Evolutionary conservation across 1,284 basidiomycete species (phyloP).

Genomic region (Apiotrichum montevideense): DNA sequence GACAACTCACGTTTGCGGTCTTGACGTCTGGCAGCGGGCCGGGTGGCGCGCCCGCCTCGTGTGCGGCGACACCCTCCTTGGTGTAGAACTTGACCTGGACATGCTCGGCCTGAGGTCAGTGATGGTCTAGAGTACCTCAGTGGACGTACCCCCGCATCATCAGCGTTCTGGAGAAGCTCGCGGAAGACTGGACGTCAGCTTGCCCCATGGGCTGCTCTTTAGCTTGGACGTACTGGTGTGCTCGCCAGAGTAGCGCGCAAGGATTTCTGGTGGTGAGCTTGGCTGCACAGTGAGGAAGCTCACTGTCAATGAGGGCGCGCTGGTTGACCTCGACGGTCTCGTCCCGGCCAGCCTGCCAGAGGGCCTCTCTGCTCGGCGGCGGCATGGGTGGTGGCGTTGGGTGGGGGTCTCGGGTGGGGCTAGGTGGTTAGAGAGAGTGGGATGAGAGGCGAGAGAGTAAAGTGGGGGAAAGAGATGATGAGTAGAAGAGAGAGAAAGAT

Average conservation of each 20-base stretch:
- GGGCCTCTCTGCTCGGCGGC: constrained; percentile 27
- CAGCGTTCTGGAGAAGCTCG: constrained; percentile 89
- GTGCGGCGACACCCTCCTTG: constrained; percentile 52
- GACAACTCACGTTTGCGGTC: constrained; percentile 50
- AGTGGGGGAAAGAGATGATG: not conserved
- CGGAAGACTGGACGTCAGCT: constrained; percentile 61
- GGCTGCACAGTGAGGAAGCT: not conserved
- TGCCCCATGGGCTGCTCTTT: constrained; percentile 1
- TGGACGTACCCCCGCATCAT: constrained; percentile 64
- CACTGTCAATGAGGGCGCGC: constrained; percentile 81
- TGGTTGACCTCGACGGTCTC: constrained; percentile 80
- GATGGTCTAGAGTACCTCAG: constrained; percentile 1
- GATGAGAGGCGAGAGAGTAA: not conserved
- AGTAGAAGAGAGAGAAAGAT: not conserved
- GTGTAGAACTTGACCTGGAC: constrained; percentile 81
- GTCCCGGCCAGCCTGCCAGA: constrained; percentile 42
- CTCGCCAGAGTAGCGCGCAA: constrained; percentile 90
- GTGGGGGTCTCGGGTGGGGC: too few species aligned
- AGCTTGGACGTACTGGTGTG: constrained; percentile 58
- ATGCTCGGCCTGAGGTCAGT: constrained; percentile 53
- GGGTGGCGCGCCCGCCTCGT: constrained; percentile 34
- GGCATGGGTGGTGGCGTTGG: constrained; percentile 14
- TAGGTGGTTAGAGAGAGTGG: too few species aligned
- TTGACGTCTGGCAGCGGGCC: constrained; percentile 55
- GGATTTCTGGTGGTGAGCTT: constrained; percentile 51